A percentile compares a stretch with the other conserved stretches of the same genome.
These are phyloP conservation scores for Basipetospora chlamydospora DNA, from an alignment of 2,329 filamentous ascomycete species.

Conservation along the genomic window DNA sequence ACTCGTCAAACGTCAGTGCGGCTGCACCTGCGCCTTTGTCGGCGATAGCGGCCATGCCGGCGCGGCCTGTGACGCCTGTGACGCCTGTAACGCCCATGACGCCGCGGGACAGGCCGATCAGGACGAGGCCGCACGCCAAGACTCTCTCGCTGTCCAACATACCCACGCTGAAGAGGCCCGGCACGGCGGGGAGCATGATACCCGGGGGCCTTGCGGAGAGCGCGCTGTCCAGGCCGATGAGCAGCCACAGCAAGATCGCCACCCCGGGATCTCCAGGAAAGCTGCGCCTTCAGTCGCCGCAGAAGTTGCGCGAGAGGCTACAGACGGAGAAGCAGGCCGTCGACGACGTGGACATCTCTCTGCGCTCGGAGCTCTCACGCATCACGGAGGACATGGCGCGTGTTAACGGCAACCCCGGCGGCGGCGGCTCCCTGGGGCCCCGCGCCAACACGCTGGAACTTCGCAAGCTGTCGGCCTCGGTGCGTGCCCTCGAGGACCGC, in stretches of 20 bases:
- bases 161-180: slow-evolving; percentile 32
- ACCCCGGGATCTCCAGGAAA: slow-evolving; percentile 32
- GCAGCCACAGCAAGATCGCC: slow-evolving; percentile 23
- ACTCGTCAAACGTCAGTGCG: slow-evolving; percentile 5
- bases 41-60: too few relatives aligned
- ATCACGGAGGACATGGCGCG: slow-evolving; percentile 68
- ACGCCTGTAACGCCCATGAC: slow-evolving; percentile 10
- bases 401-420: slow-evolving; percentile 26
- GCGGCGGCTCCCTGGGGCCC: too few relatives aligned
- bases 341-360: slow-evolving; percentile 49
- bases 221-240: slow-evolving; percentile 3
- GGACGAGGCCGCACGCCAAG: slow-evolving; percentile 30
- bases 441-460: slow-evolving; percentile 25
- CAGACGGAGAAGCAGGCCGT: slow-evolving; percentile 67
- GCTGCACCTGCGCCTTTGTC: too few relatives aligned
- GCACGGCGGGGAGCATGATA: slow-evolving; percentile 1
- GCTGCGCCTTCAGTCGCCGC: slow-evolving; percentile 54
- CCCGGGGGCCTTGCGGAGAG: too few relatives aligned
- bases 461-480: slow-evolving; percentile 36
- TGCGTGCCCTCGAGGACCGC: slow-evolving; percentile 53
- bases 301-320: slow-evolving; percentile 71
- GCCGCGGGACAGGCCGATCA: slow-evolving; percentile 6
- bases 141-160: slow-evolving; percentile 39
- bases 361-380: slow-evolving; percentile 63
- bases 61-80: too few relatives aligned